phyloP scores from a whole-genome alignment of 176 grass and related monocot species.

The Avena eriantha region DNA sequence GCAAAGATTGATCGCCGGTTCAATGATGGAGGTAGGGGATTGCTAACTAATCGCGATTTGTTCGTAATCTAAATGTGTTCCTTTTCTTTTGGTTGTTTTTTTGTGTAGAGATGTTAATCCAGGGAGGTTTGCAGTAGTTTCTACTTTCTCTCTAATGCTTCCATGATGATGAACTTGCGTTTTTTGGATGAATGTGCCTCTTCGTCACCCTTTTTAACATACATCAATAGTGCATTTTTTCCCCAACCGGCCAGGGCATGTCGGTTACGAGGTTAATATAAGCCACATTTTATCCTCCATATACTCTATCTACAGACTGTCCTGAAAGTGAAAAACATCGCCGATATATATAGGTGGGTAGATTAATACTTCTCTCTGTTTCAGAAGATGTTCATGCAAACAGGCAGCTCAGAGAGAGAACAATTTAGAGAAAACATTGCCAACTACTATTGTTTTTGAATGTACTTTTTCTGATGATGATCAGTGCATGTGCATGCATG shows the following conservation, averaged over 20 bases:
- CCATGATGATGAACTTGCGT: no score
- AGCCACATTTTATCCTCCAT: neutral
- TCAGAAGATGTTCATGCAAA: neutral
- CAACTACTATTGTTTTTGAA: neutral
- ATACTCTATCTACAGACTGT: neutral
- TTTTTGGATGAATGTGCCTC: neutral
- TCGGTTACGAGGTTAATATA: neutral
- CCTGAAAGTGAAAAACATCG: neutral
- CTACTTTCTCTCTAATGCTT: no score
- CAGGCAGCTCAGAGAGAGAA: neutral
- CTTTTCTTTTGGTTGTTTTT: neutral
- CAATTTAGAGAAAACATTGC: neutral
- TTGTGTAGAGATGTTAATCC: neutral
- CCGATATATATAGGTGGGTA: neutral
- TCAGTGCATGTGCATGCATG: conserved; percentile 23
- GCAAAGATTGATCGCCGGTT: neutral
- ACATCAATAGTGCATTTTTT: neutral
- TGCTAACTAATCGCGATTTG: neutral
- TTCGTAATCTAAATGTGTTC: neutral
- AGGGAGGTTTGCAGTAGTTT: no score
- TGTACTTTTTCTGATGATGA: conserved; percentile 2
- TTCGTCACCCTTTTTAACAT: neutral
- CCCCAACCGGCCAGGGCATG: neutral
- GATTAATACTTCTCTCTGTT: neutral
- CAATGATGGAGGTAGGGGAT: conserved; percentile 51